Evolutionary conservation across 2,329 filamentous ascomycete genomes (phyloP).

Genomic region (Scedosporium aurantiacum): DNA sequence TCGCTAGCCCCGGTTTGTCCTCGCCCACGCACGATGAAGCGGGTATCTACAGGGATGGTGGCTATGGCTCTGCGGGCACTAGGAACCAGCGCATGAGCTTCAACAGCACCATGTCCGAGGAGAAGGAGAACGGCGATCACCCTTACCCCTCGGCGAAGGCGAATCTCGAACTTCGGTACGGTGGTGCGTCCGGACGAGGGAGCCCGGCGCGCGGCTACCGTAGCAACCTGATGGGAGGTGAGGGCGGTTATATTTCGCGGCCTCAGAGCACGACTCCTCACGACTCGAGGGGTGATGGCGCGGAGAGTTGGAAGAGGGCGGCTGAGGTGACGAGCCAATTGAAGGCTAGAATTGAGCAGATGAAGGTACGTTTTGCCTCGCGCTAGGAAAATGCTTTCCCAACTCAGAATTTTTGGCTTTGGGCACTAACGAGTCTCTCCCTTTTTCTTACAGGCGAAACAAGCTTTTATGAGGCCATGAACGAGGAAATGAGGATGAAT

Average conservation of each 20-base stretch:
- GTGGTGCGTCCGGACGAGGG: slow-evolving; percentile 42
- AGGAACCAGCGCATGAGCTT: slow-evolving; percentile 48
- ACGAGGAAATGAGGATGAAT: background rate
- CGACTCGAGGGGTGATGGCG: slow-evolving; percentile 26
- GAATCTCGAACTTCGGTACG: slow-evolving; percentile 44
- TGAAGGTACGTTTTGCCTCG: slow-evolving; percentile 55
- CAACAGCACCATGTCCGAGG: slow-evolving; percentile 57
- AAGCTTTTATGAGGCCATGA: slow-evolving; percentile 2
- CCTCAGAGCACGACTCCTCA: slow-evolving; percentile 15
- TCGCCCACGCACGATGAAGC: slow-evolving; percentile 48
- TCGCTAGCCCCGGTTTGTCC: slow-evolving; percentile 30
- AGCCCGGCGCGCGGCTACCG: slow-evolving; percentile 49
- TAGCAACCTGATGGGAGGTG: slow-evolving; percentile 14
- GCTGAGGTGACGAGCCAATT: slow-evolving; percentile 96
- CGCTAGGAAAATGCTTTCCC: too few species aligned
- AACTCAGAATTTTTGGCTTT: too few species aligned
- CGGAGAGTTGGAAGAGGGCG: slow-evolving; percentile 93
- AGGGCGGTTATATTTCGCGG: slow-evolving; percentile 10
- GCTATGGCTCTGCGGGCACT: slow-evolving; percentile 16
- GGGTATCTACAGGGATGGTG: slow-evolving; percentile 46
- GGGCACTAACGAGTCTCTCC: background rate
- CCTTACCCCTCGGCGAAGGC: slow-evolving; percentile 39
- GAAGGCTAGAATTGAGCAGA: slow-evolving; percentile 95
- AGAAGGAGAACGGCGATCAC: slow-evolving; percentile 60
- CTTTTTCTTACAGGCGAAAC: background rate